phyloP scores from a whole-genome alignment of 176 grass and related monocot species.

The Zizania latifolia region DNA sequence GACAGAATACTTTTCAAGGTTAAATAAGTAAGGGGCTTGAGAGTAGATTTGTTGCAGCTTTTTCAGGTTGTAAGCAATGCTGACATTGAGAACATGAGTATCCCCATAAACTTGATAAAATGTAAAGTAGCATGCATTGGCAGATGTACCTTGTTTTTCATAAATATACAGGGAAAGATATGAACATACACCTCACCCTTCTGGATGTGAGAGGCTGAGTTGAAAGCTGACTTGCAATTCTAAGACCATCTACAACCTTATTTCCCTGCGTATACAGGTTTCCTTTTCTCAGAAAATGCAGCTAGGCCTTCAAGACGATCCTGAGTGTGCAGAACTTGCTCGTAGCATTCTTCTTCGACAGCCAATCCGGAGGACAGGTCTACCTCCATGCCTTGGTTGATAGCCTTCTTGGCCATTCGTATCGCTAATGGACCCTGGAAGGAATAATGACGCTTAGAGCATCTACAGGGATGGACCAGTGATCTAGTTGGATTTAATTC shows the following conservation, averaged over 20 bases:
- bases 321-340: conserved; percentile 60
- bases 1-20: neutral
- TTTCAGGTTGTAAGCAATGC: neutral
- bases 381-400: conserved; percentile 60
- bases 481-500: neutral
- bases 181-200: neutral
- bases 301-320: conserved; percentile 84
- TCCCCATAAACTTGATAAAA: neutral
- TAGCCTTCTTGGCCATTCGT: conserved; percentile 85
- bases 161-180: conserved; percentile 1
- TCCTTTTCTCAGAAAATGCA: conserved; percentile 90
- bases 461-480: neutral
- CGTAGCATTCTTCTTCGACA: conserved; percentile 82
- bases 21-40: neutral
- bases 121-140: neutral
- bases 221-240: neutral
- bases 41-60: neutral
- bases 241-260: neutral
- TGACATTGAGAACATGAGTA: neutral
- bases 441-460: neutral
- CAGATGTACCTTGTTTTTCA: neutral
- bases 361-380: conserved; percentile 39
- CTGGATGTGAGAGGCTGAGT: neutral
- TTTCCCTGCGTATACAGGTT: conserved; percentile 68
- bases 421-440: conserved; percentile 76